phyloP scores from a whole-genome alignment of 1,139 yeast species.

The Oligophagozyma castellii region DNA sequence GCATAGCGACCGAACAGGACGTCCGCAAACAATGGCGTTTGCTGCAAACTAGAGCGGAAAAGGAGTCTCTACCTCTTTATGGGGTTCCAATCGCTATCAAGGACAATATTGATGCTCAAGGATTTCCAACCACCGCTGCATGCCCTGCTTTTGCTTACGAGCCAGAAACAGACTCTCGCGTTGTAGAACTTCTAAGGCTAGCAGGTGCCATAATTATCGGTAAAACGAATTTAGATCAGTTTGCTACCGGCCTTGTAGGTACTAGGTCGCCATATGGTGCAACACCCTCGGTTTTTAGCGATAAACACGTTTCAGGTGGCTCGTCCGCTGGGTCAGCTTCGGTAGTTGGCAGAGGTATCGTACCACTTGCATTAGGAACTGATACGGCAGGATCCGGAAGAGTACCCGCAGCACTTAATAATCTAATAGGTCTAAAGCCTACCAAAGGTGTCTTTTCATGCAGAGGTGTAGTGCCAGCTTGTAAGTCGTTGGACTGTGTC shows the following conservation, averaged over 20 bases:
- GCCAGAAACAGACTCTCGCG: conserved; percentile 60
- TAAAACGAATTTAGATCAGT: conserved; percentile 88
- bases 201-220: conserved; percentile 90
- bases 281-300: conserved; percentile 65
- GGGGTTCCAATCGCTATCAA: conserved; percentile 94
- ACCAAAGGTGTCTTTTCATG: conserved; percentile 79
- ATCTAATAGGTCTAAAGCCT: conserved; percentile 83
- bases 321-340: conserved; percentile 93
- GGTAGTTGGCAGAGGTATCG: conserved; percentile 78
- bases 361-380: conserved; percentile 81
- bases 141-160: conserved; percentile 69
- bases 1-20: conserved; percentile 48
- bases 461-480: conserved; percentile 91
- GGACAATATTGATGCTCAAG: conserved; percentile 83
- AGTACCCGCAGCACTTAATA: conserved; percentile 94
- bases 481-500: conserved; percentile 86
- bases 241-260: conserved; percentile 95
- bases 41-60: conserved; percentile 47
- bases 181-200: conserved; percentile 52
- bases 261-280: conserved; percentile 88
- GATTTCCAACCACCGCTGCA: conserved; percentile 83
- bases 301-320: conserved; percentile 79
- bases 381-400: conserved; percentile 99
- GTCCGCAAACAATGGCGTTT: conserved; percentile 67
- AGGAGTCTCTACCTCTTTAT: conserved; percentile 33